phyloP scores from a whole-genome alignment of 495 filamentous ascomycete genomes.

The Aspergillus taichungensis region DNA sequence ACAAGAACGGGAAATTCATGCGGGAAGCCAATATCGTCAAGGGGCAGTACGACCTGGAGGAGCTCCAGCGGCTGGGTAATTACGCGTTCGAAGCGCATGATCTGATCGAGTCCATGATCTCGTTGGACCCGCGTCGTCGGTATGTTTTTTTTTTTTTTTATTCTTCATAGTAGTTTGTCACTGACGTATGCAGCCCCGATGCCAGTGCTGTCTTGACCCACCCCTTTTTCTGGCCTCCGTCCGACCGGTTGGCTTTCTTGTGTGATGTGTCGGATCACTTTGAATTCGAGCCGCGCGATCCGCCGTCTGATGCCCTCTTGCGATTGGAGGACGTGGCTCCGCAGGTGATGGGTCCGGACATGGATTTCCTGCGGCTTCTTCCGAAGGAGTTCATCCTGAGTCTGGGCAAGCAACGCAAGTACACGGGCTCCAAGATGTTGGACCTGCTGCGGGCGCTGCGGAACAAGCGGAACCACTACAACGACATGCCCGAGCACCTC shows the following conservation, averaged over 20 bases:
- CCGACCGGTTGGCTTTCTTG: slow-evolving; percentile 81
- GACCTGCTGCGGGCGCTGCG: slow-evolving; percentile 82
- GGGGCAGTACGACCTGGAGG: slow-evolving; percentile 63
- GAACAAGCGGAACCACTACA: slow-evolving; percentile 95
- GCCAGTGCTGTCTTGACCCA: slow-evolving; percentile 74
- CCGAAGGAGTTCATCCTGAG: slow-evolving; percentile 76
- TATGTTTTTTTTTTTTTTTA: slow-evolving; percentile 19
- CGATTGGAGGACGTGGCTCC: slow-evolving; percentile 50
- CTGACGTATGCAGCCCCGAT: slow-evolving; percentile 43
- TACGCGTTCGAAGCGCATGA: slow-evolving; percentile 80
- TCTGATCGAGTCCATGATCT: slow-evolving; percentile 76
- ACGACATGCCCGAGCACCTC: slow-evolving; percentile 74
- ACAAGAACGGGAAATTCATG: slow-evolving; percentile 86
- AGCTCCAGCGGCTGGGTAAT: slow-evolving; percentile 63
- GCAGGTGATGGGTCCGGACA: slow-evolving; percentile 45
- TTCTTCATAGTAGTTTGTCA: not conserved
- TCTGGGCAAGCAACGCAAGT: slow-evolving; percentile 91
- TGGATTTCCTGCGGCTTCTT: slow-evolving; percentile 69
- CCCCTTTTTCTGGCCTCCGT: slow-evolving; percentile 90
- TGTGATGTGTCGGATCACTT: slow-evolving; percentile 93
- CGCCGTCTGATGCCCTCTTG: slow-evolving; percentile 57
- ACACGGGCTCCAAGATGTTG: slow-evolving; percentile 71
- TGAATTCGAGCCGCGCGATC: slow-evolving; percentile 79
- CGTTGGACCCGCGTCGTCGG: slow-evolving; percentile 57
- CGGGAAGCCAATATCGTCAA: slow-evolving; percentile 95